Evolutionary conservation across 164 flowering plant species (phyloP), one percentile per base, ranked within the genome.

Genomic region (Umbellularia californica): DNA sequence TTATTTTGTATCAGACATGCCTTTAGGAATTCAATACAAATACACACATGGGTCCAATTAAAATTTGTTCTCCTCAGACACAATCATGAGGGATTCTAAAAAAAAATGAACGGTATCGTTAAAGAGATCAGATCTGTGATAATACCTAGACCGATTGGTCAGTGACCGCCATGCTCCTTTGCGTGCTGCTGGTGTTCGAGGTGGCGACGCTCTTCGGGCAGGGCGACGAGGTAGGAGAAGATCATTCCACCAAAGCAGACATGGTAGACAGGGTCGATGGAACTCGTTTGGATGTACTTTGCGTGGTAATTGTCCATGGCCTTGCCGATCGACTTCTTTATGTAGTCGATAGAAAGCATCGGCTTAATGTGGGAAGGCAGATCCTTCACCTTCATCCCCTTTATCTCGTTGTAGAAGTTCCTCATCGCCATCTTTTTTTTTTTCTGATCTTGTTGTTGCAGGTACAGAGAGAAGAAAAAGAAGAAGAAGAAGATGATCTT

Each of bases 151-250:
- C 10, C 47, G 47, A 35, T 35, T 6, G 27, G 65, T 66, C 75
- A 78, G 63, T 78, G 80, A 7, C 47, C 47, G 47, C 47, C 47
- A 5, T 35, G 47, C 47, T 35, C 47, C 47, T 35, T 35, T 52
- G 92, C 92, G 76, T 89, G 90, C 78, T 87, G 85, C 87, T 84
- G 78, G 83, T 94, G 97, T 80, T 81, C 90, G 67, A 90, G 96
- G 69, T 94, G 97, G 70, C 97, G 94, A 52, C 95, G 95, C 75
- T 90, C 96, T 76, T 94, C 89, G n/a, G 98, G 98, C 15, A 94
- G 93, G 25, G 93, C 93, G 50, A 92, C 85, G 70, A 92, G 92
- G 85, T 92, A 94, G 20, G 95, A 92, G 81, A 94, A 85, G 74
- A 74, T 62, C 93, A 94, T 90, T 50, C 94, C 97, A 9, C 97